Evolutionary conservation across 352 stramenopile species (phyloP).

Genomic region (Phytophthora agathidicida): DNA sequence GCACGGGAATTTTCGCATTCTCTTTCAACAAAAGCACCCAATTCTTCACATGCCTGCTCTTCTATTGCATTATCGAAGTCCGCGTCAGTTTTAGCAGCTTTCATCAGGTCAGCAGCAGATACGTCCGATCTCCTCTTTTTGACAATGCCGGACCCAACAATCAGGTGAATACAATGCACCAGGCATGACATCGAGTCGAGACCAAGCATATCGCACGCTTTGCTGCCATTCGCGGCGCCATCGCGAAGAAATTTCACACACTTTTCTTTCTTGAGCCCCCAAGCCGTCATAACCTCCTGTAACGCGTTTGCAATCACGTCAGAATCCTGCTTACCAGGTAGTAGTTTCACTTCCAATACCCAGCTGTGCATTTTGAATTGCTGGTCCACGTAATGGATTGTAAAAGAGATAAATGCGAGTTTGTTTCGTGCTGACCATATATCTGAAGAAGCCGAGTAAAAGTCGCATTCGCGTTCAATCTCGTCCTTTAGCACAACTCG

Average conservation of each 20-base stretch:
- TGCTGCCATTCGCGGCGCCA: neutral
- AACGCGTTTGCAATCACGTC: neutral
- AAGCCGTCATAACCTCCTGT: neutral
- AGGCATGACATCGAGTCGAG: slow-evolving; percentile 4
- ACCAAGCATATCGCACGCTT: neutral
- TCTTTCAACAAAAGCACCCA: neutral
- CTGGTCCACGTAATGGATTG: neutral
- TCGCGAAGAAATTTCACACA: slow-evolving; percentile 9
- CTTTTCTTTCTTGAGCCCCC: neutral
- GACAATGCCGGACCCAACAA: slow-evolving; percentile 6
- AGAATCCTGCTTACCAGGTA: slow-evolving; percentile 1
- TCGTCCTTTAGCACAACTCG: neutral
- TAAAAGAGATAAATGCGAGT: slow-evolving; percentile 3
- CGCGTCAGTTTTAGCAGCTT: too few species aligned
- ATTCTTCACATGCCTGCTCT: too few species aligned
- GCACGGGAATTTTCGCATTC: neutral
- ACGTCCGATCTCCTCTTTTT: slow-evolving; percentile 3
- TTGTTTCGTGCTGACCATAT: slow-evolving; percentile 9
- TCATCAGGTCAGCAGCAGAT: neutral
- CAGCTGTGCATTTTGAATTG: slow-evolving; percentile 1
- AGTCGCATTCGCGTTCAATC: neutral
- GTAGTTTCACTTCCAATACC: neutral
- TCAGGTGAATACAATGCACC: slow-evolving; percentile 1
- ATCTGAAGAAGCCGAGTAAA: slow-evolving; percentile 9
- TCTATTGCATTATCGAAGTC: too few species aligned